Percentiles rank a stretch among this genome's conserved stretches.
phyloP scores from a whole-genome alignment of 345 rosid genomes.

The Anastatica hierochuntica region DNA sequence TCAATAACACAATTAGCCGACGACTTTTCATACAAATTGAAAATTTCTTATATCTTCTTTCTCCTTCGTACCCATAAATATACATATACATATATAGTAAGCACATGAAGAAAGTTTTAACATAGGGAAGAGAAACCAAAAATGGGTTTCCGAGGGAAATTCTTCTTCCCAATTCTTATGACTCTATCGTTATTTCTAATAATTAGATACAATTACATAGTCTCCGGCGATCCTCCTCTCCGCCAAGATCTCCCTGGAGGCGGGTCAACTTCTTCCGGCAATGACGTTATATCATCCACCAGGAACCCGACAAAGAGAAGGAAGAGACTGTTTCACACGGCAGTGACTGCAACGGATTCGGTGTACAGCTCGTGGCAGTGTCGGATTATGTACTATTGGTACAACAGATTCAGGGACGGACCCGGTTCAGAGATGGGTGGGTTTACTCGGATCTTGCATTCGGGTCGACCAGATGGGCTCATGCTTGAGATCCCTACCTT shows the following conservation, averaged over 20 bases:
- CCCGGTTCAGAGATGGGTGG: constrained; percentile 88
- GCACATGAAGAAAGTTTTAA: no score
- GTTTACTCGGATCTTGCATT: constrained; percentile 87
- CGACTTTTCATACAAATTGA: constrained; percentile 16
- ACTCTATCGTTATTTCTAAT: constrained; percentile 72
- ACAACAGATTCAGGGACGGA: constrained; percentile 54
- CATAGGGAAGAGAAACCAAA: no score
- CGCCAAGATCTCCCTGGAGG: constrained; percentile 68
- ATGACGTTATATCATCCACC: constrained; percentile 51
- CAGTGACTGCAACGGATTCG: constrained; percentile 84
- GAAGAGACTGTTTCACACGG: constrained; percentile 87
- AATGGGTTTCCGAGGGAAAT: constrained; percentile 20
- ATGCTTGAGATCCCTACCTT: constrained; percentile 98
- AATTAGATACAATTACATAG: constrained; percentile 70
- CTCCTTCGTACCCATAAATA: background rate
- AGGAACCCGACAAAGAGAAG: constrained; percentile 17
- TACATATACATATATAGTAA: background rate
- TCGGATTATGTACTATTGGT: constrained; percentile 96
- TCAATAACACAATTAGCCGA: constrained; percentile 10
- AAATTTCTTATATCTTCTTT: background rate
- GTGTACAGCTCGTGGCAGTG: constrained; percentile 98
- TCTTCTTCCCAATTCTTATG: constrained; percentile 52
- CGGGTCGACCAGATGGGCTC: constrained; percentile 68
- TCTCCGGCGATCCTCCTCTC: constrained; percentile 76
- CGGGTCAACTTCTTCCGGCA: no score